These are phyloP conservation scores for Pisolithus albus DNA, from an alignment of 768 basidiomycete genomes.

Conservation along the genomic window DNA sequence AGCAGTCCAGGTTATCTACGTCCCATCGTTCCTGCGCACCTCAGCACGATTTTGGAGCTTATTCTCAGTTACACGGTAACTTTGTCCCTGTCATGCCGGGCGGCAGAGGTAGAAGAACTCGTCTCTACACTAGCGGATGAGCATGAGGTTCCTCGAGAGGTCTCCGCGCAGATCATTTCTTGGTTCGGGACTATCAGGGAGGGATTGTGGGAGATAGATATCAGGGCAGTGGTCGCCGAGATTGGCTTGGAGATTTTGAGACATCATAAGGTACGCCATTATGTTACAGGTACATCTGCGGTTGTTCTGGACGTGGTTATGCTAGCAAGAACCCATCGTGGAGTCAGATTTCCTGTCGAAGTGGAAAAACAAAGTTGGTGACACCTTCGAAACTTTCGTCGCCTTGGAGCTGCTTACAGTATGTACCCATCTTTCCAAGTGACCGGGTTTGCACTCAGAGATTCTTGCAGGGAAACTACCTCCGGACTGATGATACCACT, in stretches of 20 bases:
- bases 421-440: conserved; percentile 5
- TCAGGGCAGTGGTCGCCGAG: conserved; percentile 55
- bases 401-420: conserved; percentile 66
- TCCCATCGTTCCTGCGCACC: conserved; percentile 60
- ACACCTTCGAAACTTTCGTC: conserved; percentile 62
- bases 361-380: conserved; percentile 75
- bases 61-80: conserved; percentile 72
- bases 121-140: conserved; percentile 57
- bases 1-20: conserved; percentile 54
- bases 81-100: conserved; percentile 43
- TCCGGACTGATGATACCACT: conserved; percentile 32
- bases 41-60: conserved; percentile 65
- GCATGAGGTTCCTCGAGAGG: conserved; percentile 57
- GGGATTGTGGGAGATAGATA: conserved; percentile 62
- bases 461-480: conserved; percentile 68
- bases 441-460: not conserved
- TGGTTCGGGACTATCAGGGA: conserved; percentile 71
- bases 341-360: conserved; percentile 49
- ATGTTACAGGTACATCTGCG: not conserved
- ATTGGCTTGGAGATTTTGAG: conserved; percentile 73
- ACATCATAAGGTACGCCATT: conserved; percentile 42
- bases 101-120: conserved; percentile 55
- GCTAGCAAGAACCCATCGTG: conserved; percentile 53
- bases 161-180: conserved; percentile 63
- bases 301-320: not conserved